Evolutionary conservation across 805 yeast genomes (phyloP).

Genomic region (Barnettozyma wickerhamii): DNA sequence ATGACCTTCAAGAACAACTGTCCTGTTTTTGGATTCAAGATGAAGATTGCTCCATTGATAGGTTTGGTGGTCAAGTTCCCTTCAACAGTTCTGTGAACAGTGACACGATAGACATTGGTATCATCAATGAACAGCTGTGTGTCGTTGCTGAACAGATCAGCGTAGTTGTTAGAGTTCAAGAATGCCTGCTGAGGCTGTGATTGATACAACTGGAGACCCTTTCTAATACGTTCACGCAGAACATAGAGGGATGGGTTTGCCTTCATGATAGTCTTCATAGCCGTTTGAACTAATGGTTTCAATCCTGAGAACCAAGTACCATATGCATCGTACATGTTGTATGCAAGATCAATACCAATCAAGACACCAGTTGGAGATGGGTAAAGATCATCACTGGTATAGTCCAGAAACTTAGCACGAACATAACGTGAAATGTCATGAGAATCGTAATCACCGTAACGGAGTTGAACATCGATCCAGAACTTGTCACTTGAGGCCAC

Average conservation of each 20-base stretch:
- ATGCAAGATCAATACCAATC: slow-evolving; percentile 89
- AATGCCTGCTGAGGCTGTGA: slow-evolving; percentile 91
- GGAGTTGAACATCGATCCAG: slow-evolving; percentile 93
- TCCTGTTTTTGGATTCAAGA: slow-evolving; percentile 86
- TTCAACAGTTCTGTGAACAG: slow-evolving; percentile 86
- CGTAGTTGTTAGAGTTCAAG: slow-evolving; percentile 83
- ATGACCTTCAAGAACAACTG: slow-evolving; percentile 84
- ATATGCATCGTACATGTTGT: slow-evolving; percentile 92
- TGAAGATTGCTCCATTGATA: slow-evolving; percentile 88
- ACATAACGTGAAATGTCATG: slow-evolving; percentile 95
- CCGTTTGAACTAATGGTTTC: slow-evolving; percentile 83
- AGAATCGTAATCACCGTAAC: slow-evolving; percentile 97
- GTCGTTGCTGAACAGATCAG: slow-evolving; percentile 82
- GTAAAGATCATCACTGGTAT: slow-evolving; percentile 83
- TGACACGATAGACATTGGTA: slow-evolving; percentile 88
- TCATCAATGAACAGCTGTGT: slow-evolving; percentile 88
- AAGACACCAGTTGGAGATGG: slow-evolving; percentile 93
- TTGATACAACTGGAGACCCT: slow-evolving; percentile 90
- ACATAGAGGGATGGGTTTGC: slow-evolving; percentile 92
- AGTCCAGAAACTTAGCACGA: slow-evolving; percentile 87
- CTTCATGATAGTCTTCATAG: slow-evolving; percentile 91
- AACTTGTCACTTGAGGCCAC: slow-evolving; percentile 59
- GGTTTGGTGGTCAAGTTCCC: slow-evolving; percentile 93
- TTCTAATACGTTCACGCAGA: slow-evolving; percentile 87
- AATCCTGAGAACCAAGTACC: slow-evolving; percentile 98